Evolutionary conservation across 495 filamentous ascomycete species (phyloP).

Genomic region (Trypethelium eluteriae): DNA sequence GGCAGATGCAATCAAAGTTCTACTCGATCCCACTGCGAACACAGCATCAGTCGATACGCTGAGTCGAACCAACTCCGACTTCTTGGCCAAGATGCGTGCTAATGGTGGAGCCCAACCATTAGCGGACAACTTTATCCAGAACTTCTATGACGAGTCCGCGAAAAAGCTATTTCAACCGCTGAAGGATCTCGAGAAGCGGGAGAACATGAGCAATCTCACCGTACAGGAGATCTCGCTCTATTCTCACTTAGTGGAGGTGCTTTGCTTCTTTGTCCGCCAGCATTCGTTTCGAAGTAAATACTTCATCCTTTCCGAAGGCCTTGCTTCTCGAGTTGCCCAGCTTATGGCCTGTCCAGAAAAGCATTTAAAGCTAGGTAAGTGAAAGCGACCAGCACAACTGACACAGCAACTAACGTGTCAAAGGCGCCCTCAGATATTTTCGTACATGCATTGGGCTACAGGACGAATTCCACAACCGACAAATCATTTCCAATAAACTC

Average conservation of each 20-base stretch:
- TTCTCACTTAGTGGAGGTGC: slow-evolving; percentile 84
- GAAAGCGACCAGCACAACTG: not conserved
- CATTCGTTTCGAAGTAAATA: slow-evolving; percentile 80
- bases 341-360: slow-evolving; percentile 82
- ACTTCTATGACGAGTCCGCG: slow-evolving; percentile 86
- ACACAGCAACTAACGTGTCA: slow-evolving; percentile 17
- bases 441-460: slow-evolving; percentile 76
- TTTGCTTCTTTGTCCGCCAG: slow-evolving; percentile 89
- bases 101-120: slow-evolving; percentile 45
- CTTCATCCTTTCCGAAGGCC: slow-evolving; percentile 73
- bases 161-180: slow-evolving; percentile 80
- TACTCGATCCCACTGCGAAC: slow-evolving; percentile 71
- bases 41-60: slow-evolving; percentile 50
- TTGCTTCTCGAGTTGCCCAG: slow-evolving; percentile 74
- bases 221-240: slow-evolving; percentile 82
- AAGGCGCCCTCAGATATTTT: slow-evolving; percentile 91
- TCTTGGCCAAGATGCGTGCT: slow-evolving; percentile 52
- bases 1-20: slow-evolving; percentile 88
- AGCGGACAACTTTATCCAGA: slow-evolving; percentile 72
- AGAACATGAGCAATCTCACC: slow-evolving; percentile 50
- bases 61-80: slow-evolving; percentile 58
- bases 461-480: slow-evolving; percentile 86
- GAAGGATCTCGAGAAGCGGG: slow-evolving; percentile 65
- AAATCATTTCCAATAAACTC: slow-evolving; percentile 74
- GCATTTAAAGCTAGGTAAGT: slow-evolving; percentile 81